Percentiles rank a stretch among this genome's conserved stretches.
Evolutionary conservation across 768 basidiomycete species (phyloP).

Genomic region (Phaeotremella skinneri): DNA sequence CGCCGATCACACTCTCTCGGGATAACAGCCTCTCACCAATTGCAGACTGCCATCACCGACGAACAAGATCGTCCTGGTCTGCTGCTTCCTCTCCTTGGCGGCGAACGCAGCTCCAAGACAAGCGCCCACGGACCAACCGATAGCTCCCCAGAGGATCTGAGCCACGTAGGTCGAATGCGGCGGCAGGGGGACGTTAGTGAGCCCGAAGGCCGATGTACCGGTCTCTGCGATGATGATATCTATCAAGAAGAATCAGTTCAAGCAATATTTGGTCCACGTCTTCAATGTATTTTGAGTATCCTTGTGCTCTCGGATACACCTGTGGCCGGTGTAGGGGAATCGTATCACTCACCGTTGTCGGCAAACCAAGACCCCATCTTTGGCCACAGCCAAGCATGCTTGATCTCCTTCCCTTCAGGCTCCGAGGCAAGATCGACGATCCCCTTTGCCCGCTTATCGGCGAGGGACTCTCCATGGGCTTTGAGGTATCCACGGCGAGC

Average conservation of each 20-base stretch:
- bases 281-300: too few relatives aligned
- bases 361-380: slow-evolving; percentile 69
- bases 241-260: slow-evolving; percentile 4
- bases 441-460: slow-evolving; percentile 32
- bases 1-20: slow-evolving; percentile 9
- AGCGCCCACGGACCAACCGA: slow-evolving; percentile 80
- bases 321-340: too few relatives aligned
- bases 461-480: slow-evolving; percentile 28
- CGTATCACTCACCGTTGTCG: slow-evolving; percentile 60
- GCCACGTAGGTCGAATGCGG: slow-evolving; percentile 58
- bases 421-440: slow-evolving; percentile 19
- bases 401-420: slow-evolving; percentile 56
- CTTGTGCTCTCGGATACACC: too few relatives aligned
- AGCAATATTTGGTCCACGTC: background rate
- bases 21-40: slow-evolving; percentile 25
- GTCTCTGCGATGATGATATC: slow-evolving; percentile 82
- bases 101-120: slow-evolving; percentile 78
- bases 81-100: slow-evolving; percentile 61
- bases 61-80: slow-evolving; percentile 72
- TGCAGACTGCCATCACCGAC: slow-evolving; percentile 58
- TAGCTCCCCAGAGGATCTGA: slow-evolving; percentile 82
- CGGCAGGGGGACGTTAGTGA: slow-evolving; percentile 76
- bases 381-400: slow-evolving; percentile 83
- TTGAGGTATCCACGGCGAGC: slow-evolving; percentile 19
- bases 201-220: slow-evolving; percentile 81